These are phyloP conservation scores for Glaciozyma antarctica DNA, from an alignment of 768 basidiomycete genomes.

Conservation along the genomic window DNA sequence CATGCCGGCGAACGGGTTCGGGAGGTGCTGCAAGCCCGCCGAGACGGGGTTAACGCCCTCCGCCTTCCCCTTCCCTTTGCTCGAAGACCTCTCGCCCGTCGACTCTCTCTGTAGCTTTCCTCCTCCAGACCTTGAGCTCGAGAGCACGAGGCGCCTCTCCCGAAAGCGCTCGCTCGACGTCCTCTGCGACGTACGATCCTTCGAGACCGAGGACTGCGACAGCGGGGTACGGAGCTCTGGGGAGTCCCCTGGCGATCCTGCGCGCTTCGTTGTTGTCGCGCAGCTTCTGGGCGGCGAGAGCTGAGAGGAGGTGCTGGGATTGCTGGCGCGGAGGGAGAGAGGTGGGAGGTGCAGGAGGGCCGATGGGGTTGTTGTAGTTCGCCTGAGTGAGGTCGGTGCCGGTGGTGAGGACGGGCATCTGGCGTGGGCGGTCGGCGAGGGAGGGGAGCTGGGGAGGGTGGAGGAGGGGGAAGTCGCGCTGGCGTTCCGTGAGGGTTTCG, in stretches of 20 bases:
- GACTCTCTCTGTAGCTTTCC: background rate
- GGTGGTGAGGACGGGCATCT: slow-evolving; percentile 14
- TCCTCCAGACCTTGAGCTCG: slow-evolving; percentile 38
- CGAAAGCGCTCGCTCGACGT: slow-evolving; percentile 23
- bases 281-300: slow-evolving; percentile 20
- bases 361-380: slow-evolving; percentile 17
- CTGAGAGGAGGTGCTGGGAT: slow-evolving; percentile 13
- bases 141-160: slow-evolving; percentile 12
- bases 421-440: slow-evolving; percentile 19
- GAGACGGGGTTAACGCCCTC: no score
- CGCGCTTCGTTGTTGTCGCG: slow-evolving; percentile 18
- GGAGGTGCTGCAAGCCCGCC: slow-evolving; percentile 11
- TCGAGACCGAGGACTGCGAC: slow-evolving; percentile 18
- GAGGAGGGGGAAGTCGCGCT: slow-evolving; percentile 22
- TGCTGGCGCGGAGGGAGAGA: slow-evolving; percentile 18
- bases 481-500: slow-evolving; percentile 6
- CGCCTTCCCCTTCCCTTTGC: slow-evolving; percentile 45
- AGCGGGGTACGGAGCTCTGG: slow-evolving; percentile 9
- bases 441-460: slow-evolving; percentile 16
- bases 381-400: slow-evolving; percentile 16
- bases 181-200: slow-evolving; percentile 16
- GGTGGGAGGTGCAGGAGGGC: slow-evolving; percentile 1
- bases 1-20: slow-evolving; percentile 26
- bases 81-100: slow-evolving; percentile 34
- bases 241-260: slow-evolving; percentile 11